Evolutionary conservation across 2,329 filamentous ascomycete genomes (phyloP).

Genomic region (Geosmithia morbida): DNA sequence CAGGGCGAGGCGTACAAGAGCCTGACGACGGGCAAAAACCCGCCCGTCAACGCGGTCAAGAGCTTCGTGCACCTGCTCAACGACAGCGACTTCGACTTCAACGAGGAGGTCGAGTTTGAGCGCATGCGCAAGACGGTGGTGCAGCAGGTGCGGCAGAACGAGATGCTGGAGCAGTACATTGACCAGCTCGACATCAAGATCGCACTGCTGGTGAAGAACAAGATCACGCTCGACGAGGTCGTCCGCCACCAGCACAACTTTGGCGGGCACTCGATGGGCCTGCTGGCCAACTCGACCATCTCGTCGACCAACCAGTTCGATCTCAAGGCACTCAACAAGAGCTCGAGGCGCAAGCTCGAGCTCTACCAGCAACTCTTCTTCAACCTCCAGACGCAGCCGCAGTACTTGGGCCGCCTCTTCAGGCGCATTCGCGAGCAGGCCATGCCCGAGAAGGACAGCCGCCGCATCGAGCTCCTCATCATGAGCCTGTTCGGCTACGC

Average conservation of each 20-base stretch:
- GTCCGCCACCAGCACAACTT: constrained; percentile 95
- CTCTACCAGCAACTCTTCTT: constrained; percentile 98
- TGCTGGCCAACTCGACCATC: constrained; percentile 80
- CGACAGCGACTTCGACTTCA: constrained; percentile 97
- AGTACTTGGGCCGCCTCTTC: constrained; percentile 85
- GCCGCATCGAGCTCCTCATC: constrained; percentile 81
- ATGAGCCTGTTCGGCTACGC: constrained; percentile 97
- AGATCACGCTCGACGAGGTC: constrained; percentile 96
- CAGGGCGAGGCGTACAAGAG: constrained; percentile 98
- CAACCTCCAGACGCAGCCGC: constrained; percentile 87
- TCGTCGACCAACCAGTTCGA: constrained; percentile 87
- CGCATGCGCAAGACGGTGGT: constrained; percentile 89
- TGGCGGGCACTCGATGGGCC: constrained; percentile 71
- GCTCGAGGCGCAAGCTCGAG: constrained; percentile 86
- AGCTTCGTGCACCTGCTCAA: constrained; percentile 96
- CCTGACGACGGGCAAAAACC: constrained; percentile 89
- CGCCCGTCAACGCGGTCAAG: constrained; percentile 91
- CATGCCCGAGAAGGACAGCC: constrained; percentile 80
- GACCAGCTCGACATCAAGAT: constrained; percentile 99
- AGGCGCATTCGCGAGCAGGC: constrained; percentile 69
- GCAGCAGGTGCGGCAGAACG: constrained; percentile 92
- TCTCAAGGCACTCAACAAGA: constrained; percentile 93
- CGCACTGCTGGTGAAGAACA: constrained; percentile 95
- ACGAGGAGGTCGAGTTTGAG: constrained; percentile 96
- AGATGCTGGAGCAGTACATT: constrained; percentile 94